A percentile compares a stretch with the other conserved stretches of the same genome.
Evolutionary conservation across 2,329 filamentous ascomycete species (phyloP).

Genomic region (Byssochlamys sp.): DNA sequence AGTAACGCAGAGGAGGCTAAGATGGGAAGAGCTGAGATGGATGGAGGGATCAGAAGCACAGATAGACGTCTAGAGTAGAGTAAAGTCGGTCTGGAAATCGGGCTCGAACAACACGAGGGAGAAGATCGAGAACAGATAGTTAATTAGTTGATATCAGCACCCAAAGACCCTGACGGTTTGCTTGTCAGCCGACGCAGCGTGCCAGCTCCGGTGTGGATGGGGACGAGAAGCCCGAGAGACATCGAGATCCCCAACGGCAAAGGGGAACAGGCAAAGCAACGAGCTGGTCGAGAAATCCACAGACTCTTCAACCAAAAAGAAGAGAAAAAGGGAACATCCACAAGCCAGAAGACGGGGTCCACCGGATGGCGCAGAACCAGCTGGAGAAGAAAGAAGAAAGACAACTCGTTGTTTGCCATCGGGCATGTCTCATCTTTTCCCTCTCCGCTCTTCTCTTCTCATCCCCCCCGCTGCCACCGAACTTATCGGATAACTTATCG

Average conservation of each 20-base stretch:
- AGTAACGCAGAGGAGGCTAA: too few species aligned
- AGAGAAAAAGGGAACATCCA: neutral
- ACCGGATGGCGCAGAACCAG: neutral
- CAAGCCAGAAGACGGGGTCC: neutral
- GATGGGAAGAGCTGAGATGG: neutral
- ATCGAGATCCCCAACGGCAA: neutral
- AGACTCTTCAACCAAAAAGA: too few species aligned
- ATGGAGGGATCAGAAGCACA: slow-evolving; percentile 1
- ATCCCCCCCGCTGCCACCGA: neutral
- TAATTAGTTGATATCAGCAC: too few species aligned
- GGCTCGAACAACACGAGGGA: slow-evolving; percentile 1
- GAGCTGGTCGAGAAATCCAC: too few species aligned
- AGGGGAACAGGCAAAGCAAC: neutral
- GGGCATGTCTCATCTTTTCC: neutral
- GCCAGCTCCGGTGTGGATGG: neutral
- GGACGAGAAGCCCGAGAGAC: neutral
- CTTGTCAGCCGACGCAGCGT: neutral
- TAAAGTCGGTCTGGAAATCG: neutral
- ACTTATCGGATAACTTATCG: slow-evolving; percentile 1
- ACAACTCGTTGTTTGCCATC: neutral
- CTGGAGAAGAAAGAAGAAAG: too few species aligned
- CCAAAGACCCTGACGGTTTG: neutral
- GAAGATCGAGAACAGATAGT: neutral
- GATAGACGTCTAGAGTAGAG: too few species aligned
- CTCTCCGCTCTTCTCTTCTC: neutral